Percentiles rank a stretch among this genome's conserved stretches.
phyloP scores from a whole-genome alignment of 495 filamentous ascomycete genomes.

The Chaetomium fimeti region DNA sequence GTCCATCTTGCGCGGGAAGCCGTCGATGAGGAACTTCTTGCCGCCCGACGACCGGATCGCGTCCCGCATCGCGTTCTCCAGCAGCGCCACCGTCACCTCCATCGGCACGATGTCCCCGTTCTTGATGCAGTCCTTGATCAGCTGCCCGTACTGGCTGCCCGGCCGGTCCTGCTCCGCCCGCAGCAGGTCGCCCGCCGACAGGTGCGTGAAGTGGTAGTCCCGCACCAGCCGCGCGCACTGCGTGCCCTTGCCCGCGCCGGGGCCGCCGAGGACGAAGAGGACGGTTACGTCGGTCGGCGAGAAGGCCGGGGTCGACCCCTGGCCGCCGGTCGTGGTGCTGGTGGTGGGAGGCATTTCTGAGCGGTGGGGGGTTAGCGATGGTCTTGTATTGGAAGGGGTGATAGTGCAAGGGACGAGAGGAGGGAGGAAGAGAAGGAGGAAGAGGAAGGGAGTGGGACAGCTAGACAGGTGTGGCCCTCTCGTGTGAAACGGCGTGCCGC shows the following conservation, averaged over 20 bases:
- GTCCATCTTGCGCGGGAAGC: constrained; percentile 95
- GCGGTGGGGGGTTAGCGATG: constrained; percentile 7
- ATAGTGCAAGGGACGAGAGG: not conserved
- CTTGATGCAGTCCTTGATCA: constrained; percentile 87
- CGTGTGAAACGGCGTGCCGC: constrained; percentile 7
- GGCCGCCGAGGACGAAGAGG: constrained; percentile 79
- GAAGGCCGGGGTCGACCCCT: constrained; percentile 65
- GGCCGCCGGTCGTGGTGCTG: constrained; percentile 37
- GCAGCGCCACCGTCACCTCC: constrained; percentile 92
- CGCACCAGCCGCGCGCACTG: constrained; percentile 86
- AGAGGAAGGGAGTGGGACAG: not conserved
- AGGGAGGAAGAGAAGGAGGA: not conserved
- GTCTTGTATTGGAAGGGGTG: not conserved
- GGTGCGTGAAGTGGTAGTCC: constrained; percentile 90
- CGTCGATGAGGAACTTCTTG: constrained; percentile 79
- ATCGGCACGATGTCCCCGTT: constrained; percentile 95
- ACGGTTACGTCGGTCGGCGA: constrained; percentile 77
- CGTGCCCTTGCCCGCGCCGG: constrained; percentile 76
- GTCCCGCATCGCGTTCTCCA: constrained; percentile 87
- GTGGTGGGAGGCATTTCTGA: constrained; percentile 23
- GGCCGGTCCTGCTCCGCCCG: constrained; percentile 87
- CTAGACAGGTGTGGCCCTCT: not conserved
- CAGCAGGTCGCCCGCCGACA: constrained; percentile 89
- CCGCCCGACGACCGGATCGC: constrained; percentile 41
- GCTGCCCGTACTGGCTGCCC: constrained; percentile 79